These are phyloP conservation scores for Condylostoma magnum DNA, from an alignment of 169 alveolate genomes.

Conservation along the genomic window DNA sequence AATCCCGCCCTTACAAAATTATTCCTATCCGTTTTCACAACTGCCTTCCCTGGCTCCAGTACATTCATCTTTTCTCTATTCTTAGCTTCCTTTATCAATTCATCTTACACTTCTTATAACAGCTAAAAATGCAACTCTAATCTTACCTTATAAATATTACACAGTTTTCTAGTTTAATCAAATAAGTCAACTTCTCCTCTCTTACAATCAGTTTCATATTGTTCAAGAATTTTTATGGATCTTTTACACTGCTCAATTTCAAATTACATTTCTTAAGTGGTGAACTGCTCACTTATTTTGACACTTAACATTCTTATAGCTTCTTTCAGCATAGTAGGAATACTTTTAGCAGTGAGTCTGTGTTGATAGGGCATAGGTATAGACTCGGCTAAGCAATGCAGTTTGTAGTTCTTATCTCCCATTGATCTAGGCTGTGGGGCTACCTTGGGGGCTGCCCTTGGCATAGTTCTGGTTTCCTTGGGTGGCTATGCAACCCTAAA, in stretches of 20 bases:
- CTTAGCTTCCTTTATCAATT: neutral
- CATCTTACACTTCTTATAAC: neutral
- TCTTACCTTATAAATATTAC: neutral
- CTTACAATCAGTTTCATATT: neutral
- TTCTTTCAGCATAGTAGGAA: neutral
- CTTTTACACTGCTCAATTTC: neutral
- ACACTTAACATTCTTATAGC: neutral
- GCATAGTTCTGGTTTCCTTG: neutral
- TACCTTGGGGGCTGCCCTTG: neutral
- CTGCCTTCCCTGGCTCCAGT: conserved; percentile 4
- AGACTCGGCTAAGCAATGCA: conserved; percentile 13
- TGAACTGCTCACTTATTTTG: conserved; percentile 6
- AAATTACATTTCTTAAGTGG: neutral
- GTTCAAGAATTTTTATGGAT: neutral
- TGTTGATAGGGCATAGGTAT: neutral
- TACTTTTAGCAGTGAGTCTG: neutral
- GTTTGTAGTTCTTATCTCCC: neutral
- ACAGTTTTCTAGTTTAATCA: conserved; percentile 3
- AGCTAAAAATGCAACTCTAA: neutral
- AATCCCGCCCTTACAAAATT: conserved; percentile 11
- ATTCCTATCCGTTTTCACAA: neutral
- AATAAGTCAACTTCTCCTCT: conserved; percentile 18
- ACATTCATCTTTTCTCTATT: neutral
- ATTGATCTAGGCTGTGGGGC: conserved; percentile 1
- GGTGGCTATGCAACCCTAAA: neutral